Conservation (phyloP, 108 stramenopile species). For the Pseudonitzschia multistriata region DNA sequence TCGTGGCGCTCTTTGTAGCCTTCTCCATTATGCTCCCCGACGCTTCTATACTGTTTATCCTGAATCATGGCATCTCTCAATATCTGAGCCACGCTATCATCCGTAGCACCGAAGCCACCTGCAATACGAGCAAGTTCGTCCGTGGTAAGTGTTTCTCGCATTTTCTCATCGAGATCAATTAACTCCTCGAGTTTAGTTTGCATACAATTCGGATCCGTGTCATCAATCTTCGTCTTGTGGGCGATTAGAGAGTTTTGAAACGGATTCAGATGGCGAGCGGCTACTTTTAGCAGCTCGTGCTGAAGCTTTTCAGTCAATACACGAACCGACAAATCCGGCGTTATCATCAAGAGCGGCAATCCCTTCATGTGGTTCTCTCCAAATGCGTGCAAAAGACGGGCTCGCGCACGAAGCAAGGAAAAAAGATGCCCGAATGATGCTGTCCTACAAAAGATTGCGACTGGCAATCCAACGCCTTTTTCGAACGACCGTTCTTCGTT, state of each 20-base stretch:
- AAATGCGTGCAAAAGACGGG: slow-evolving; percentile 57
- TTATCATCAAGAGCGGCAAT: slow-evolving; percentile 76
- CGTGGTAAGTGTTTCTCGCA: slow-evolving; percentile 65
- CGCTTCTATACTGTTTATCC: slow-evolving; percentile 48
- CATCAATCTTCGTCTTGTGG: slow-evolving; percentile 68
- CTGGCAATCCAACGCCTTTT: slow-evolving; percentile 77
- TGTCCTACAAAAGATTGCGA: slow-evolving; percentile 81
- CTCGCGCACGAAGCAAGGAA: slow-evolving; percentile 73
- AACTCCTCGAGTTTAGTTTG: slow-evolving; percentile 85
- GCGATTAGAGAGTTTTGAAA: slow-evolving; percentile 78
- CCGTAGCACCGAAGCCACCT: slow-evolving; percentile 88
- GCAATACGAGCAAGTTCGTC: slow-evolving; percentile 55
- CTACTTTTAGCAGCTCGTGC: slow-evolving; percentile 63
- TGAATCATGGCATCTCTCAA: slow-evolving; percentile 70
- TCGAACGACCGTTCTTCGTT: slow-evolving; percentile 64
- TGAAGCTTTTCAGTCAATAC: slow-evolving; percentile 75
- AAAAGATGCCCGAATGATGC: slow-evolving; percentile 73
- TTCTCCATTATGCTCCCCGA: slow-evolving; percentile 22
- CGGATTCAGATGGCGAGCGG: slow-evolving; percentile 76
- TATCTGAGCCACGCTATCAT: slow-evolving; percentile 78
- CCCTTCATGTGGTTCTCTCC: slow-evolving; percentile 52
- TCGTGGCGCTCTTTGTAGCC: slow-evolving; percentile 31
- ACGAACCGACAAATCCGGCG: slow-evolving; percentile 65
- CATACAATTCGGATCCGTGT: slow-evolving; percentile 56
- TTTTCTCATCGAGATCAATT: slow-evolving; percentile 70